phyloP scores from a whole-genome alignment of 2,329 filamentous ascomycete species.

The Cladophialophora bantiana region DNA sequence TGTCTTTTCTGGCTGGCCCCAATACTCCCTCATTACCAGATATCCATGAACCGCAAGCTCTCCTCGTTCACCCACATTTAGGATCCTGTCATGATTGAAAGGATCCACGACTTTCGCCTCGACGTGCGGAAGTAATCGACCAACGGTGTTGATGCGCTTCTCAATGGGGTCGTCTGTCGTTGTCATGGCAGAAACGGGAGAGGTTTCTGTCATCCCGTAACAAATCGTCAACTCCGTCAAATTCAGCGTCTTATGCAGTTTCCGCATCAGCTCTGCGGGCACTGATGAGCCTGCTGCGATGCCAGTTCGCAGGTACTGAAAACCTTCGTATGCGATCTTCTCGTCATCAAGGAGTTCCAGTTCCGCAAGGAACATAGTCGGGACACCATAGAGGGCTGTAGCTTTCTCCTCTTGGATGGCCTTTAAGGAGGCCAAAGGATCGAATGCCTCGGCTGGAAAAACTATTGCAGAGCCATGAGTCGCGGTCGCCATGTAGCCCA shows the following conservation, averaged over 20 bases:
- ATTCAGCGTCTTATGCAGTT: slow-evolving; percentile 75
- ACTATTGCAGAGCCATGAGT: slow-evolving; percentile 81
- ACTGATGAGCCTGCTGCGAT: slow-evolving; percentile 90
- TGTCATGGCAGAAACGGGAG: slow-evolving; percentile 75
- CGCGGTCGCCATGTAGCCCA: slow-evolving; percentile 96
- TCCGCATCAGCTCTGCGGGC: slow-evolving; percentile 69
- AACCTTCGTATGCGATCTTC: slow-evolving; percentile 58
- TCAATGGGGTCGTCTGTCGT: slow-evolving; percentile 74
- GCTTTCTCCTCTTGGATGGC: slow-evolving; percentile 68
- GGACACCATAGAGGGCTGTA: slow-evolving; percentile 82
- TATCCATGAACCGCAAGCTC: slow-evolving; percentile 88
- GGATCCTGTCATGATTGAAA: slow-evolving; percentile 66
- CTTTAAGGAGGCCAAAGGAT: slow-evolving; percentile 73
- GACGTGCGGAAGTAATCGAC: slow-evolving; percentile 84
- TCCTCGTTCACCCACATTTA: slow-evolving; percentile 72
- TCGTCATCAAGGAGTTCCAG: slow-evolving; percentile 74
- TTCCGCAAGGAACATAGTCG: slow-evolving; percentile 93
- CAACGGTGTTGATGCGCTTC: slow-evolving; percentile 78
- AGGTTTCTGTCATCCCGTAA: slow-evolving; percentile 97
- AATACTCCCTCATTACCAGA: slow-evolving; percentile 90
- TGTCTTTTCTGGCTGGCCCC: slow-evolving; percentile 74
- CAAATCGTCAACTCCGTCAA: slow-evolving; percentile 86
- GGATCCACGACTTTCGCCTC: slow-evolving; percentile 78
- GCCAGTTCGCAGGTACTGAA: slow-evolving; percentile 77
- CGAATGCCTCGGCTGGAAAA: slow-evolving; percentile 86